Conservation (phyloP, 2,329 filamentous ascomycete genomes). For the Shiraia sp. region DNA sequence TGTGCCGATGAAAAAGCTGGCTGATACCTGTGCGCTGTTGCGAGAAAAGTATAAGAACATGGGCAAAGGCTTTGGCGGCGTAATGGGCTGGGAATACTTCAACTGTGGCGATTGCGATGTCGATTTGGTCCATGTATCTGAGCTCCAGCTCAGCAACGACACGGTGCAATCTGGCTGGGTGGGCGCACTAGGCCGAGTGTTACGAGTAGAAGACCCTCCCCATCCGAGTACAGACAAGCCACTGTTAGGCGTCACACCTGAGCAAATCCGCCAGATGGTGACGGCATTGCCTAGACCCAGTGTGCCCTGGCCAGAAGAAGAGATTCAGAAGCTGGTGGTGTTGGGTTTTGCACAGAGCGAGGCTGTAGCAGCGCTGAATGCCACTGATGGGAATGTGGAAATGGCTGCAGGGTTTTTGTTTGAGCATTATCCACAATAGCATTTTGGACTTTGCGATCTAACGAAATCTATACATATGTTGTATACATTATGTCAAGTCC, state of each 20-base stretch:
- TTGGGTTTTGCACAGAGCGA: conserved; percentile 52
- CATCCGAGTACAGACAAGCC: conserved; percentile 18
- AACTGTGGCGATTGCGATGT: conserved; percentile 59
- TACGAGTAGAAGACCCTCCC: conserved; percentile 39
- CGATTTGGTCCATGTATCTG: conserved; percentile 31
- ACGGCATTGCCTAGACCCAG: conserved; percentile 35
- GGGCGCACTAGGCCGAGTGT: conserved; percentile 60
- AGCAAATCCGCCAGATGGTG: conserved; percentile 40
- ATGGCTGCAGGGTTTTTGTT: conserved; percentile 54
- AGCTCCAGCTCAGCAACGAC: conserved; percentile 26
- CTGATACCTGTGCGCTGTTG: conserved; percentile 61
- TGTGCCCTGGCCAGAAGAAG: conserved; percentile 46
- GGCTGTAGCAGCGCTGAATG: conserved; percentile 53
- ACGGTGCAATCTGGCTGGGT: conserved; percentile 63
- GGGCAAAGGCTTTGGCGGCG: conserved; percentile 69
- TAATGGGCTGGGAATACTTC: conserved; percentile 97
- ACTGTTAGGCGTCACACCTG: conserved; percentile 28
- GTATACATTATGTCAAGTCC: no score
- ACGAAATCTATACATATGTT: background rate
- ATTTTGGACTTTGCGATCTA: no score
- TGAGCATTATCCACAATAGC: conserved; percentile 38
- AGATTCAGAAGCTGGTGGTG: conserved; percentile 49
- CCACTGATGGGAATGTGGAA: conserved; percentile 55
- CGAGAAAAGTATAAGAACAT: conserved; percentile 58
- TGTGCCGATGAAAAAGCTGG: conserved; percentile 62